Evolutionary conservation across 2,329 filamentous ascomycete genomes (phyloP).

Genomic region (Calonectria montana): DNA sequence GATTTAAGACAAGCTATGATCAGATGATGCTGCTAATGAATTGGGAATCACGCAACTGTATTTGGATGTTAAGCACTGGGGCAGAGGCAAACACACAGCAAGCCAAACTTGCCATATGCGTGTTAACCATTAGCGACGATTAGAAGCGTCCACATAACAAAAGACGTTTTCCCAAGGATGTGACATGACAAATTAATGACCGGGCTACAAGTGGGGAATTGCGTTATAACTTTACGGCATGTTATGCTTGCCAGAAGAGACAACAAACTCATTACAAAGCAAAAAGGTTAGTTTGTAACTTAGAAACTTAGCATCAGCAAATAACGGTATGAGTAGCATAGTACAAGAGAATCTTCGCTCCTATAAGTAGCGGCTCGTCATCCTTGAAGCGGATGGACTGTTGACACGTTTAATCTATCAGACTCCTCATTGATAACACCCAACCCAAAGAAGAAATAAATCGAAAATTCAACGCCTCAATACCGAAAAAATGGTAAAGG

Average conservation of each 20-base stretch:
- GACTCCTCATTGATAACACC: not conserved
- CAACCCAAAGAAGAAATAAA: not conserved
- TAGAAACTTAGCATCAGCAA: not conserved
- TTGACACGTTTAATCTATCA: not conserved
- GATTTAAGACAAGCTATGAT: too few relatives aligned
- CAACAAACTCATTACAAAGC: not conserved
- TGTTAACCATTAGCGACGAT: too few relatives aligned
- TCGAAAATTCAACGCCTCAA: not conserved
- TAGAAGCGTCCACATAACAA: too few relatives aligned
- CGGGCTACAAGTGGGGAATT: too few relatives aligned
- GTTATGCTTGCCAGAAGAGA: not conserved
- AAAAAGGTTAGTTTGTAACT: not conserved
- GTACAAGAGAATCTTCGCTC: too few relatives aligned
- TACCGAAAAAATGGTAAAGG: not conserved
- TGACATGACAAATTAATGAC: not conserved
- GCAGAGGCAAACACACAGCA: too few relatives aligned
- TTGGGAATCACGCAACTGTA: too few relatives aligned
- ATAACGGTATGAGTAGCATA: too few relatives aligned
- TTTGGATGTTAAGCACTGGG: too few relatives aligned
- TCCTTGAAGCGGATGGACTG: not conserved
- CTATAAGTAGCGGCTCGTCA: not conserved
- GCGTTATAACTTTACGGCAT: not conserved
- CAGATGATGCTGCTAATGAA: too few relatives aligned
- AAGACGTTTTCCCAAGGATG: not conserved
- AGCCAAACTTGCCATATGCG: too few relatives aligned